A percentile compares a stretch with the other conserved stretches of the same genome.
phyloP scores from a whole-genome alignment of 805 yeast genomes.

The Komagataella pastoris region DNA sequence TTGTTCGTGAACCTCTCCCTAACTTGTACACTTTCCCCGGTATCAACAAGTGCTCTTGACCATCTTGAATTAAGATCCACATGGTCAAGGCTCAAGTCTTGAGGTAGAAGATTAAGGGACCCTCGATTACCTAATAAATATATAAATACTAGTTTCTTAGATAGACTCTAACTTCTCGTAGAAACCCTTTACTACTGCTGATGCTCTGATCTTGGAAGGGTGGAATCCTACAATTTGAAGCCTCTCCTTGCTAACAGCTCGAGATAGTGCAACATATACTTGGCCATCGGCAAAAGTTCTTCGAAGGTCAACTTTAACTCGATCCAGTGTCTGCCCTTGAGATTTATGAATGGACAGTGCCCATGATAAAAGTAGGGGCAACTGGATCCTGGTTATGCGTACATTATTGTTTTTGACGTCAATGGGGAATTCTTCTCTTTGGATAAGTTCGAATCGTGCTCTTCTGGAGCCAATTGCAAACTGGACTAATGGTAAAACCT shows the following conservation, averaged over 20 bases:
- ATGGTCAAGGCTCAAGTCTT: not conserved
- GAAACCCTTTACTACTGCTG: slow-evolving; percentile 46
- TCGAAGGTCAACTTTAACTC: slow-evolving; percentile 64
- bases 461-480: not conserved
- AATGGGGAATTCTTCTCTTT: not conserved
- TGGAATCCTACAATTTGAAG: slow-evolving; percentile 57
- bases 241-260: slow-evolving; percentile 65
- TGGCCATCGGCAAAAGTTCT: slow-evolving; percentile 84
- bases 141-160: not conserved
- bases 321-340: slow-evolving; percentile 81
- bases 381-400: slow-evolving; percentile 24
- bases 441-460: not conserved
- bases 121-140: not conserved
- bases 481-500: slow-evolving; percentile 1
- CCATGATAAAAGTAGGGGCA: slow-evolving; percentile 93
- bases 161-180: slow-evolving; percentile 31
- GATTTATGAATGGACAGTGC: slow-evolving; percentile 91
- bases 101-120: not conserved
- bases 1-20: not conserved
- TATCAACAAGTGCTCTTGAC: not conserved
- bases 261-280: slow-evolving; percentile 87
- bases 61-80: not conserved
- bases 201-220: slow-evolving; percentile 41
- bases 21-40: not conserved
- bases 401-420: slow-evolving; percentile 1